These are phyloP conservation scores for Huntiella savannae DNA, from an alignment of 2,329 filamentous ascomycete species.

Conservation along the genomic window DNA sequence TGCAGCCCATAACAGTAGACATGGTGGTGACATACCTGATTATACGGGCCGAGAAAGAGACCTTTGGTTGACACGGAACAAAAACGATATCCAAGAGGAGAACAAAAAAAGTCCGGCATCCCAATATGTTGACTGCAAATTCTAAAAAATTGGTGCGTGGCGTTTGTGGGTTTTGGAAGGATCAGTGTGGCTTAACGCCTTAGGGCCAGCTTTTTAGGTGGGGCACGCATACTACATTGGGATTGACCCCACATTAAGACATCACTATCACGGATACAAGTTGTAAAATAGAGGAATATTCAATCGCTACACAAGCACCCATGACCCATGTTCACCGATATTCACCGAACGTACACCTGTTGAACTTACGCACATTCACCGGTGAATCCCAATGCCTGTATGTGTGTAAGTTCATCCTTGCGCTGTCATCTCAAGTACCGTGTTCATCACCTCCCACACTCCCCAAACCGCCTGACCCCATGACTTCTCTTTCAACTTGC, in stretches of 20 bases:
- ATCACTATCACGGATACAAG: no score
- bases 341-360: no score
- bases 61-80: slow-evolving; percentile 11
- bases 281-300: no score
- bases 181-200: slow-evolving; percentile 7
- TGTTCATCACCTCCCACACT: slow-evolving; percentile 9
- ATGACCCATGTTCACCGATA: no score
- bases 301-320: no score
- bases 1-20: neutral
- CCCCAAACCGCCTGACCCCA: slow-evolving; percentile 12
- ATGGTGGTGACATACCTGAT: slow-evolving; percentile 9
- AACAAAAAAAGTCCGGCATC: slow-evolving; percentile 4
- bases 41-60: slow-evolving; percentile 10
- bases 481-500: slow-evolving; percentile 5
- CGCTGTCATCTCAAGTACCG: slow-evolving; percentile 5
- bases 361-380: neutral
- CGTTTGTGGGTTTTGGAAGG: slow-evolving; percentile 9
- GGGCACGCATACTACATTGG: neutral
- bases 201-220: slow-evolving; percentile 8
- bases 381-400: neutral
- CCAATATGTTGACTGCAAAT: slow-evolving; percentile 9
- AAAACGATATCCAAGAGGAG: slow-evolving; percentile 6
- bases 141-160: slow-evolving; percentile 9
- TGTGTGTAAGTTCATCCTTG: no score
- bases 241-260: neutral